Base-by-base conservation (phyloP, 768 basidiomycete genomes). In the Rhodotorula babjevae region DNA sequence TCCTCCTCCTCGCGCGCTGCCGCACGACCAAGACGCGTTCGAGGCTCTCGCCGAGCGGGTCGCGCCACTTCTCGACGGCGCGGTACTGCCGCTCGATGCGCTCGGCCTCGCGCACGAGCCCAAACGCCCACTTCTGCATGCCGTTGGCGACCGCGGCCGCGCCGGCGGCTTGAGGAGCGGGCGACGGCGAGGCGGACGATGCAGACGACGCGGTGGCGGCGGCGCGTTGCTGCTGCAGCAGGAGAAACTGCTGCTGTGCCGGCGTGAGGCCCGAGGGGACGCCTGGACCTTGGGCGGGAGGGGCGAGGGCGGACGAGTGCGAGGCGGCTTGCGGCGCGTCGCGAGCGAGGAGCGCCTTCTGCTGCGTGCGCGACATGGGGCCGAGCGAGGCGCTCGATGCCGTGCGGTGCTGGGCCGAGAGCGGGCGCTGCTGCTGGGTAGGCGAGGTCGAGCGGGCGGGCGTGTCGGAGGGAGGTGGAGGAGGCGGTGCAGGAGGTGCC, bases 101-200 rank as follows among this genome's bases (percentile, higher is more conserved):
- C 65, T 75, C 74, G 12, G 74, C 74, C 49, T 75, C 74, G 25
- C 65, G 66, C 29, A 75, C 61, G 52, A 75, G 44, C n/a, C 68
- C 74, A 36, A 69, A 58, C 53, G 71, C 74, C 74, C 74, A 75
- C 40, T 68, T 60, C 53, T 72, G 70, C 74, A 75, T 72, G 29
- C 67, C 65, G 61, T 67, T 61, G 36, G 36, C 47, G 33, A n/a
- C 60, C 0, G 44, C 29, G 4, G 62, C 33, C 27, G 31, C 29
- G 4, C 58, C 33, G 33, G 31, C 16, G 27, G 65, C 31, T 5
- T 66, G 14, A 11, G 58, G 44, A 15, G 66, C 46, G 15, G 67
- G 36, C 12, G 63, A 57, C 6, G 60, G 12, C 10, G 72, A 31
- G 27, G 64, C 31, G 19, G 66, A 29, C 23, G 67, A 46, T 5